Conservation (phyloP, 352 stramenopile species). For the Globisporangium middletonii region DNA sequence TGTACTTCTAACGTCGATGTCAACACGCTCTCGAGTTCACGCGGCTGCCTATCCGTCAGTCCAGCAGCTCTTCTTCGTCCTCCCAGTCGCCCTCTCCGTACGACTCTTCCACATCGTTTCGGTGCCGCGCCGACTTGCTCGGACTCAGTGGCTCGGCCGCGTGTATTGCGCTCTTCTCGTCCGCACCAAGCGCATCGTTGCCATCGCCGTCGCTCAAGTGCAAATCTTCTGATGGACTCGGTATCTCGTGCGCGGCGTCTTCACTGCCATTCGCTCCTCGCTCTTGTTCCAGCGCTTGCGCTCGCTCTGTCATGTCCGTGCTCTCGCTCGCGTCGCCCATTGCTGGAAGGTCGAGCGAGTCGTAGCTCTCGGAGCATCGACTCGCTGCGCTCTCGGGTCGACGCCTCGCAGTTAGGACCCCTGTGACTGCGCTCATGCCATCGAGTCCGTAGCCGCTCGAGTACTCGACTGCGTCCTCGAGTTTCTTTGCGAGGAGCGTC, state of each 20-base stretch:
- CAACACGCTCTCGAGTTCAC: too few species aligned
- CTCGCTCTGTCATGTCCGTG: not conserved
- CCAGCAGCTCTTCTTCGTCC: constrained; percentile 37
- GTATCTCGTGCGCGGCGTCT: not conserved
- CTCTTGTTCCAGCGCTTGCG: too few species aligned
- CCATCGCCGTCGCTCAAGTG: not conserved
- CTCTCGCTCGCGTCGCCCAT: constrained; percentile 20
- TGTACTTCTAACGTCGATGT: too few species aligned
- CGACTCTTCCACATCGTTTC: constrained; percentile 26
- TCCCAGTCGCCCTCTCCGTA: constrained; percentile 67
- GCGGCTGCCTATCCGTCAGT: constrained; percentile 9
- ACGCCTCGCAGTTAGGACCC: constrained; percentile 11
- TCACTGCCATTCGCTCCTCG: not conserved
- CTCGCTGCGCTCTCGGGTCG: constrained; percentile 3
- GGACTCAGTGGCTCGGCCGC: constrained; percentile 9
- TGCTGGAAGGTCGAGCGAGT: constrained; percentile 51
- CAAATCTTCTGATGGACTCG: not conserved
- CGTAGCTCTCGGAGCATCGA: constrained; percentile 38
- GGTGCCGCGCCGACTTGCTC: constrained; percentile 6
- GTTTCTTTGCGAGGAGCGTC: constrained; percentile 43
- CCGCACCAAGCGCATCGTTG: not conserved
- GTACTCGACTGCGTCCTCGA: constrained; percentile 47
- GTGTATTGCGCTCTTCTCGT: not conserved
- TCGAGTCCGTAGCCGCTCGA: constrained; percentile 66
- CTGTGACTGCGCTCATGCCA: constrained; percentile 23